Evolutionary conservation across 768 basidiomycete species (phyloP).

Genomic region (Naematelia encephala): DNA sequence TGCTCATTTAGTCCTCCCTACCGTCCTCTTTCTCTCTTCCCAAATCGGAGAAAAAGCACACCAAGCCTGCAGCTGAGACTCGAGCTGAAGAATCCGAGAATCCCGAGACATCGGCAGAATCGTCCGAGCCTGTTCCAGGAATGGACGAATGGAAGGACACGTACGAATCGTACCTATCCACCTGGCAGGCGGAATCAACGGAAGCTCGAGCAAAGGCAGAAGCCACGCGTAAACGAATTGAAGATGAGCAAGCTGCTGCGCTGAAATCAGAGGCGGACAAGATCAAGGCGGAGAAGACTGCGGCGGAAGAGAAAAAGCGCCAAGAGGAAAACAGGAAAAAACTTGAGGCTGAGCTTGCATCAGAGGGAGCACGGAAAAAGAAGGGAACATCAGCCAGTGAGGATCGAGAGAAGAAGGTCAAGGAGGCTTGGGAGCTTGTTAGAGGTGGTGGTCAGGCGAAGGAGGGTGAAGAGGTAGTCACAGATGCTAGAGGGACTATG

Average conservation of each 20-base stretch:
- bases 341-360: slow-evolving; percentile 3
- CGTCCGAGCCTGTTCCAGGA: slow-evolving; percentile 24
- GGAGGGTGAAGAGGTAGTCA: slow-evolving; percentile 7
- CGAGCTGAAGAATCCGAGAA: background rate
- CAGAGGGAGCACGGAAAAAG: background rate
- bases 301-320: slow-evolving; percentile 9
- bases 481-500: slow-evolving; percentile 33
- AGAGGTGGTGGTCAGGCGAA: slow-evolving; percentile 11
- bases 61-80: background rate
- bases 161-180: slow-evolving; percentile 26
- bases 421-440: slow-evolving; percentile 50
- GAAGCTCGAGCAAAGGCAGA: slow-evolving; percentile 41
- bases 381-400: background rate
- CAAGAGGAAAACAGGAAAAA: slow-evolving; percentile 9
- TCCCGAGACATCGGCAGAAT: background rate
- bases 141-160: slow-evolving; percentile 39
- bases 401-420: slow-evolving; percentile 42
- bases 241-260: slow-evolving; percentile 15
- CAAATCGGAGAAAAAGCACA: background rate
- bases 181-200: slow-evolving; percentile 39
- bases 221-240: slow-evolving; percentile 21
- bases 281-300: slow-evolving; percentile 13
- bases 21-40: slow-evolving; percentile 28
- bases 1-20: slow-evolving; percentile 53
- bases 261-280: slow-evolving; percentile 10